Conservation (phyloP, 208 protist genomes). For the Strigomonas culicis region DNA sequence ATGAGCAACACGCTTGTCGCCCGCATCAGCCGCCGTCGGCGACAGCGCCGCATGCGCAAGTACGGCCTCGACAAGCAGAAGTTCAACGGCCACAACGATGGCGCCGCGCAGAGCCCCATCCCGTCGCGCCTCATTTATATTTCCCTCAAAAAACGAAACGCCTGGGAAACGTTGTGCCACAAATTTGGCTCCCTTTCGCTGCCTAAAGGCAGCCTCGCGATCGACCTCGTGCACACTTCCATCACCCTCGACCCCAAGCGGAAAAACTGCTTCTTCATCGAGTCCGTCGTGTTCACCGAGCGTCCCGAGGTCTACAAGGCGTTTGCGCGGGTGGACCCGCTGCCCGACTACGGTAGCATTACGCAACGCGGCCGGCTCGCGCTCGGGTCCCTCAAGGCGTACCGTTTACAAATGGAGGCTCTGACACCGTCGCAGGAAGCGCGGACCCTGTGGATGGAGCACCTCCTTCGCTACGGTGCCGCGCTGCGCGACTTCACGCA, state of each 20-base stretch:
- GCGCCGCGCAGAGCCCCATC: constrained; percentile 1
- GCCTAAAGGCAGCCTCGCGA: constrained; percentile 9
- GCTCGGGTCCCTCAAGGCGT: not conserved
- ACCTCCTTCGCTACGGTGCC: constrained; percentile 13
- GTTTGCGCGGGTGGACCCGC: constrained; percentile 1
- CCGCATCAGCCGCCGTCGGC: no score
- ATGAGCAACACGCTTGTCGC: no score
- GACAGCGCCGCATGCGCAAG: no score
- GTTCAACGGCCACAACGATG: no score
- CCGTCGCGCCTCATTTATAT: constrained; percentile 12
- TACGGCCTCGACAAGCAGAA: no score
- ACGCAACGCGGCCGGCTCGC: not conserved
- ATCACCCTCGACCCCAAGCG: not conserved
- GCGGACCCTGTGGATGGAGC: constrained; percentile 15
- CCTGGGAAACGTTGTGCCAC: constrained; percentile 9
- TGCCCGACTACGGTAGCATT: constrained; percentile 6
- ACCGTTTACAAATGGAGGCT: constrained; percentile 13
- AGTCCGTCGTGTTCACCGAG: constrained; percentile 12
- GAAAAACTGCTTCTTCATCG: constrained; percentile 9
- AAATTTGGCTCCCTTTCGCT: not conserved
- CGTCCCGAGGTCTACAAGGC: not conserved
- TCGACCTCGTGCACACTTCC: constrained; percentile 17
- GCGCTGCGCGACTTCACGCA: not conserved
- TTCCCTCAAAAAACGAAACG: constrained; percentile 8
- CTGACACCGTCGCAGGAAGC: constrained; percentile 5